A percentile compares a stretch with the other conserved stretches of the same genome.
These are phyloP conservation scores for Hibiscus syriacus DNA, from an alignment of 345 rosid species.

Conservation along the genomic window DNA sequence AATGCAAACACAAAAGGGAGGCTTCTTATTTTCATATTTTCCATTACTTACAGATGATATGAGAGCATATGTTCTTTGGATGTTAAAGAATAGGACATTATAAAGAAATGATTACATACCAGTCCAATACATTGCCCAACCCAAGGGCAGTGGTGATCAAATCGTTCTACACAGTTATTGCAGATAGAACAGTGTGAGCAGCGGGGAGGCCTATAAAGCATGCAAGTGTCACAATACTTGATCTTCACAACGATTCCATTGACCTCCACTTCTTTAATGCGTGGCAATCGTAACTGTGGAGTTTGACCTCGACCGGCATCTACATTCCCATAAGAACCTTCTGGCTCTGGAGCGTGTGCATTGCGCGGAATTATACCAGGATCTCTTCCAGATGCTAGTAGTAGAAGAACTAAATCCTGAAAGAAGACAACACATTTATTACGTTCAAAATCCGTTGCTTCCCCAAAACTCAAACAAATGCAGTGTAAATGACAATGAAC, in stretches of 20 bases:
- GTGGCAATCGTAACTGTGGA: slow-evolving; percentile 73
- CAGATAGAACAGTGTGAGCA: slow-evolving; percentile 99
- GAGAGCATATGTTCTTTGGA: neutral
- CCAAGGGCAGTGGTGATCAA: slow-evolving; percentile 99
- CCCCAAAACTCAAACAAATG: neutral
- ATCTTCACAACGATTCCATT: slow-evolving; percentile 70
- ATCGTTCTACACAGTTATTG: slow-evolving; percentile 91
- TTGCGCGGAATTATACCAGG: slow-evolving; percentile 92
- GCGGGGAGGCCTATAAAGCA: slow-evolving; percentile 93
- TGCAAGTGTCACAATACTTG: slow-evolving; percentile 96
- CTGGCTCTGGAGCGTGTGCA: slow-evolving; percentile 90
- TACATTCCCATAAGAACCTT: slow-evolving; percentile 49
- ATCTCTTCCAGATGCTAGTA: slow-evolving; percentile 92
- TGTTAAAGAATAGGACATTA: slow-evolving; percentile 1
- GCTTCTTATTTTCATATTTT: slow-evolving; percentile 4
- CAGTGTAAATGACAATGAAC: neutral
- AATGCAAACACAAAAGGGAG: neutral
- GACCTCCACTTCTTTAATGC: slow-evolving; percentile 72
- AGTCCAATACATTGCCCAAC: slow-evolving; percentile 95
- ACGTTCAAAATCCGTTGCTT: neutral
- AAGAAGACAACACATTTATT: slow-evolving; percentile 13
- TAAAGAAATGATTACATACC: slow-evolving; percentile 44
- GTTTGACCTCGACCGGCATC: slow-evolving; percentile 64
- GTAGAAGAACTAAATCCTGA: slow-evolving; percentile 80
- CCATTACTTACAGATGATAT: neutral